phyloP scores from a whole-genome alignment of 2,329 filamentous ascomycete genomes.

The Orbilia javanica region DNA sequence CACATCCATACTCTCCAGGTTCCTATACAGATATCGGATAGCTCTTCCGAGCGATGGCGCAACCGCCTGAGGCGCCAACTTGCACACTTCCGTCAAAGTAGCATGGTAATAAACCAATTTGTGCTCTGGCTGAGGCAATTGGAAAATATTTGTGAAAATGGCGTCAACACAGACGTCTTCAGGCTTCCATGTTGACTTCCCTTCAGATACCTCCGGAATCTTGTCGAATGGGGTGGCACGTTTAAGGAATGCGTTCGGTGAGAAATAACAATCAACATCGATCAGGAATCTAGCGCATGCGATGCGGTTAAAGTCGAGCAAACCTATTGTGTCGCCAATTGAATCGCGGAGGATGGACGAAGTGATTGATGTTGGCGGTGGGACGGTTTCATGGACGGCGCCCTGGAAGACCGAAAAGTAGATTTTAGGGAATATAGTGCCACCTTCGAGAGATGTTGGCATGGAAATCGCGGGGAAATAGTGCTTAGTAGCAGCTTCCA shows the following conservation, averaged over 20 bases:
- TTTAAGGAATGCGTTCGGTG: conserved; percentile 89
- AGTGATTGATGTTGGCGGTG: conserved; percentile 79
- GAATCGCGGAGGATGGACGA: conserved; percentile 86
- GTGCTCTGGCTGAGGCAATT: conserved; percentile 86
- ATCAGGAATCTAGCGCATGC: conserved; percentile 88
- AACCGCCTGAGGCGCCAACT: conserved; percentile 94
- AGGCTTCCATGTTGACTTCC: conserved; percentile 89
- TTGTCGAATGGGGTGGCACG: conserved; percentile 93
- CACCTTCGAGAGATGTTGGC: conserved; percentile 70
- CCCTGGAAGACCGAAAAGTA: conserved; percentile 92
- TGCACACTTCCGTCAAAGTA: conserved; percentile 93
- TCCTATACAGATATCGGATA: conserved; percentile 90
- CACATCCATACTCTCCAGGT: conserved; percentile 83
- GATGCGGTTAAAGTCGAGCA: conserved; percentile 91
- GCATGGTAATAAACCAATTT: conserved; percentile 98
- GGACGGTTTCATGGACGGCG: conserved; percentile 80
- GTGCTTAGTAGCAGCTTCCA: conserved; percentile 77
- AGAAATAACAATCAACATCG: conserved; percentile 94
- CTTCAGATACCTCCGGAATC: conserved; percentile 74
- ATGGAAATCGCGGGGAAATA: conserved; percentile 80
- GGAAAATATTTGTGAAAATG: conserved; percentile 93
- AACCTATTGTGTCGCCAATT: conserved; percentile 91
- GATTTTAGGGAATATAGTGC: conserved; percentile 87
- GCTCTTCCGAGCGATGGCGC: conserved; percentile 92
- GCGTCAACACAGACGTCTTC: conserved; percentile 98